Evolutionary conservation across 2,329 filamentous ascomycete species (phyloP).

Genomic region (Neofusicoccum umdonicola): DNA sequence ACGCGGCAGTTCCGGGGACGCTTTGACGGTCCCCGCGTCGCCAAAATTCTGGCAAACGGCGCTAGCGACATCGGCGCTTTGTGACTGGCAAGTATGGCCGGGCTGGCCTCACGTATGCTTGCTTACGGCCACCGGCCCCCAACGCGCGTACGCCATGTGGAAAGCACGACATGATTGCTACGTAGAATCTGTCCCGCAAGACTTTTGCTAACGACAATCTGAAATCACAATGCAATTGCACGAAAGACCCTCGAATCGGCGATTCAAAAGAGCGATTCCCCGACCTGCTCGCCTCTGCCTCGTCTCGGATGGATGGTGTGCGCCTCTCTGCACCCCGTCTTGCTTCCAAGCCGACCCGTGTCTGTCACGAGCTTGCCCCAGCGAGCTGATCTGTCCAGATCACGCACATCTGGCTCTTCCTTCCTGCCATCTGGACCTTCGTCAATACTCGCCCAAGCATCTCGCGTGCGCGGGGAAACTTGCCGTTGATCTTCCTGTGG

Average conservation of each 20-base stretch:
- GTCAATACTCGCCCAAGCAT: neutral
- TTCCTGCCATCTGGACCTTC: neutral
- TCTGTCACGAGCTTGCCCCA: constrained; percentile 3
- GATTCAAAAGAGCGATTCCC: constrained; percentile 13
- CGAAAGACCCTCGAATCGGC: constrained; percentile 13
- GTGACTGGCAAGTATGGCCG: neutral
- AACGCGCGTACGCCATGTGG: neutral
- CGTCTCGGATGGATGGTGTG: constrained; percentile 4
- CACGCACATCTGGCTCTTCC: constrained; percentile 17
- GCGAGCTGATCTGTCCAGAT: constrained; percentile 16
- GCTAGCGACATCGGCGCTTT: constrained; percentile 1
- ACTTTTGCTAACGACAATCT: constrained; percentile 14
- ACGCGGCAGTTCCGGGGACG: neutral
- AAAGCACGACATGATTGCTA: constrained; percentile 10
- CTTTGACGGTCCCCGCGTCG: constrained; percentile 9
- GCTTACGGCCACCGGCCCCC: neutral
- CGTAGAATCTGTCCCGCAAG: constrained; percentile 1
- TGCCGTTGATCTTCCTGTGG: constrained; percentile 11
- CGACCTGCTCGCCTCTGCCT: constrained; percentile 15
- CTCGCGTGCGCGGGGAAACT: neutral
- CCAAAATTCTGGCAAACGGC: constrained; percentile 5
- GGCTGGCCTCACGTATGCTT: too few relatives aligned
- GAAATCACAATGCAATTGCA: constrained; percentile 16
- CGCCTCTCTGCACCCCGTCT: constrained; percentile 4
- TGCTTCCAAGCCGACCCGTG: constrained; percentile 13